Evolutionary conservation across 2,329 filamentous ascomycete genomes (phyloP), one percentile per base, ranked within the genome.

Genomic region (Alternaria hordeiaustralica): DNA sequence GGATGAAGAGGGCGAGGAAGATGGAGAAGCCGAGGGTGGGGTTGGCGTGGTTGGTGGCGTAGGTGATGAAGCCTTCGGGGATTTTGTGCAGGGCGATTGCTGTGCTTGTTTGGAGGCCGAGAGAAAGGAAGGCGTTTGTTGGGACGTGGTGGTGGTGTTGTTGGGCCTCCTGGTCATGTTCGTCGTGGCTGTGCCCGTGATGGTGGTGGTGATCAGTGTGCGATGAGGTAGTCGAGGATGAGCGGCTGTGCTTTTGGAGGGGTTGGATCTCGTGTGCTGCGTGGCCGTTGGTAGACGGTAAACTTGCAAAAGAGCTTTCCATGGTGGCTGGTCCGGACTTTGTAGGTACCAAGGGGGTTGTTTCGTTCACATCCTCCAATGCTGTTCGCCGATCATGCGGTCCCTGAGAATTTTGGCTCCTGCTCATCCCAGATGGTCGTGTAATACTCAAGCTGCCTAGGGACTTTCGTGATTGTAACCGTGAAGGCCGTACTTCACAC

Each of bases 1-100:
- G 96, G 63, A 99, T 95, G 77, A 97, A 97, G 8, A 99, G 87
- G 0, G 96, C 95, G 79, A 98, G 88, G 82, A 99, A 99, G 58
- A 99, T 93, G 56, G 92, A 92, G 80, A 97, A 89, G 20, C 96
- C 96, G 0, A 99, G 88, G 0, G 87, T 85, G 0, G 96, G 94
- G 78, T 94, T 98, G 12, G 94, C 95, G 77, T 99, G 96, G 80
- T 98, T 99, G 10, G 96, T 97, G 10, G 96, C 95, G 78, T 96
- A 99, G 1, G 95, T 98, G 71, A 99, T 90, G 80, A 90, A 90
- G 43, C 88, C 89, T 79, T 91, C 96, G 2, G 96, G 96, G 36
- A 98, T 91, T 78, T 99, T 99, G 84, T 99, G 96, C 2, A 99
- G 84, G 8, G 95, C 94, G 67, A 99, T 98, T 6, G 96, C 96